phyloP scores from a whole-genome alignment of 2,329 filamentous ascomycete genomes.

The Penicillium sp. region DNA sequence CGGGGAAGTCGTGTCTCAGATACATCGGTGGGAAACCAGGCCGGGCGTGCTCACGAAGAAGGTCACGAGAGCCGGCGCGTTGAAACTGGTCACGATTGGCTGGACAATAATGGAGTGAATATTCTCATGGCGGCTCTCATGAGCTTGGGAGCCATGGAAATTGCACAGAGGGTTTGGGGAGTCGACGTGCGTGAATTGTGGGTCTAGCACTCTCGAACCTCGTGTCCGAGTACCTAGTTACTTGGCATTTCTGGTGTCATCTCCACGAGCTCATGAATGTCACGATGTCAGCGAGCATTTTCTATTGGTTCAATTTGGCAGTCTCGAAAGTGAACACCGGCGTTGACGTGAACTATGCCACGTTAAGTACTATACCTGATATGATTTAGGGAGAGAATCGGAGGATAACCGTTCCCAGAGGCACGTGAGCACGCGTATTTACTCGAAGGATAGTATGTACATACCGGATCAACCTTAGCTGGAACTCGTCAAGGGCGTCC shows the following conservation, averaged over 20 bases:
- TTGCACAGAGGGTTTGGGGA: slow-evolving; percentile 39
- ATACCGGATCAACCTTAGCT: background rate
- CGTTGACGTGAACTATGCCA: background rate
- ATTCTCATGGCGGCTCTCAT: slow-evolving; percentile 81
- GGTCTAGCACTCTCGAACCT: slow-evolving; percentile 2
- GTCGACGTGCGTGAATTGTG: slow-evolving; percentile 19
- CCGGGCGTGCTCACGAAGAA: slow-evolving; percentile 14
- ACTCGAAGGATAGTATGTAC: background rate
- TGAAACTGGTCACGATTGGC: slow-evolving; percentile 65
- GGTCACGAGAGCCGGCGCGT: slow-evolving; percentile 58
- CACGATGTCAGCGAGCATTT: background rate
- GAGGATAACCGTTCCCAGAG: background rate
- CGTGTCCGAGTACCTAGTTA: background rate
- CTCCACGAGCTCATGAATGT: background rate
- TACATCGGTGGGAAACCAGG: slow-evolving; percentile 12
- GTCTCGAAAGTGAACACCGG: background rate
- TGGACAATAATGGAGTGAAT: slow-evolving; percentile 97
- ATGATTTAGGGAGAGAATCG: background rate
- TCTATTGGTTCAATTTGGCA: background rate
- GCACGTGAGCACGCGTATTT: background rate
- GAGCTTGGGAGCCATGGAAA: slow-evolving; percentile 70
- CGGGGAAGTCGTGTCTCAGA: slow-evolving; percentile 18
- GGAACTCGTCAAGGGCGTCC: background rate
- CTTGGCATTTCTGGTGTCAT: background rate
- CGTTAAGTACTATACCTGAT: background rate